A percentile compares a stretch with the other conserved stretches of the same genome.
Conservation (phyloP, 805 yeast species). For the Zygosaccharomyces bailii region DNA sequence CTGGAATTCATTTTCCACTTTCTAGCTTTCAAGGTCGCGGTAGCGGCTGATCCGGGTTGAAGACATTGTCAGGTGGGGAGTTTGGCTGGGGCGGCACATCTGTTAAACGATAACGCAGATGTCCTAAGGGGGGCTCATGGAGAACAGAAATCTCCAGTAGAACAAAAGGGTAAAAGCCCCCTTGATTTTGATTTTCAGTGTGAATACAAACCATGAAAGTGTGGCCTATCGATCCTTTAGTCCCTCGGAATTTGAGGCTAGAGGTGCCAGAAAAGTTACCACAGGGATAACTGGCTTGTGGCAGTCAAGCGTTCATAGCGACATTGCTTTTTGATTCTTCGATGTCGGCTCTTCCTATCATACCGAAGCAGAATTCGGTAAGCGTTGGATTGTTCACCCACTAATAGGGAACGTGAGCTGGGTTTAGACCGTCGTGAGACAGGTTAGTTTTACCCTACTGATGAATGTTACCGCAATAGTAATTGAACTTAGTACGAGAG, state of each 20-base stretch:
- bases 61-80: constrained; percentile 45
- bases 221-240: constrained; percentile 50
- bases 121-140: constrained; percentile 46
- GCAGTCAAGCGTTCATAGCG: constrained; percentile 49
- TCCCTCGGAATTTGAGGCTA: constrained; percentile 45
- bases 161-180: constrained; percentile 47
- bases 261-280: constrained; percentile 46
- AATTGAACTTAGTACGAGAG: constrained; percentile 47
- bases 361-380: constrained; percentile 48
- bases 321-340: constrained; percentile 47
- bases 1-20: constrained; percentile 38
- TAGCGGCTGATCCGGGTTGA: constrained; percentile 35
- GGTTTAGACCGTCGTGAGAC: constrained; percentile 46
- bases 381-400: constrained; percentile 48
- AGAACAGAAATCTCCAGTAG: constrained; percentile 48
- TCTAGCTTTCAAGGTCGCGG: constrained; percentile 37
- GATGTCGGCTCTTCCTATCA: constrained; percentile 51
- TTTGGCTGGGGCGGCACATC: constrained; percentile 47
- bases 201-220: constrained; percentile 46
- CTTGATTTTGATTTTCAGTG: constrained; percentile 47
- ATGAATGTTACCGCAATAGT: constrained; percentile 40
- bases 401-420: constrained; percentile 45
- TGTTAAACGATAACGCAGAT: constrained; percentile 47
- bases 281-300: constrained; percentile 45
- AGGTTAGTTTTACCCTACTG: constrained; percentile 46